Percentiles rank a stretch among this genome's conserved stretches.
Conservation (phyloP, 1,139 yeast genomes). For the Nadsonia starkeyi-henricii region DNA sequence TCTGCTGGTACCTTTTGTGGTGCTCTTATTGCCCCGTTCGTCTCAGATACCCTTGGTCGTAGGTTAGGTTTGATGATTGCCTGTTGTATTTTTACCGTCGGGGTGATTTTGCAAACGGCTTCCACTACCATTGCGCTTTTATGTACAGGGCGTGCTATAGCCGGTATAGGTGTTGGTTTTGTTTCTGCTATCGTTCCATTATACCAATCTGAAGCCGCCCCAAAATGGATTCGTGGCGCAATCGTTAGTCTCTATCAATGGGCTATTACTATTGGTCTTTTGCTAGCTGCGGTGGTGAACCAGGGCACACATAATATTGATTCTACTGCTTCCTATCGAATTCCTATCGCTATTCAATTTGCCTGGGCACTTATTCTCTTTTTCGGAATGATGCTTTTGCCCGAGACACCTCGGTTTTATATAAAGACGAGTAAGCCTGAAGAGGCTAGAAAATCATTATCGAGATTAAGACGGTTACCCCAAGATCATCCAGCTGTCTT, state of each 20-base stretch:
- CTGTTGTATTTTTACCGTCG: conserved; percentile 39
- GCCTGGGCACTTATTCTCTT: conserved; percentile 27
- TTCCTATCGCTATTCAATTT: conserved; percentile 37
- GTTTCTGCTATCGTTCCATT: conserved; percentile 47
- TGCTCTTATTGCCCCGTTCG: conserved; percentile 40
- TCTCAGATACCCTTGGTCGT: conserved; percentile 48
- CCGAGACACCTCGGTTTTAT: conserved; percentile 65
- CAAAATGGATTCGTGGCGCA: background rate
- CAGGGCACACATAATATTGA: conserved; percentile 37
- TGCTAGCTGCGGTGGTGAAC: conserved; percentile 48
- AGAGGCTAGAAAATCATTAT: conserved; percentile 45
- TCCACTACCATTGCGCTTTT: conserved; percentile 11
- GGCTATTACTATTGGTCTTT: conserved; percentile 49
- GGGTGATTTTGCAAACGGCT: conserved; percentile 31
- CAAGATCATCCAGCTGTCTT: conserved; percentile 42
- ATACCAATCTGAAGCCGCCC: conserved; percentile 31
- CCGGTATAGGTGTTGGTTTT: conserved; percentile 49
- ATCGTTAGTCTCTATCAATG: conserved; percentile 48
- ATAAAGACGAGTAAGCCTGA: conserved; percentile 38
- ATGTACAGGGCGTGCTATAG: conserved; percentile 25
- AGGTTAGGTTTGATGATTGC: conserved; percentile 39
- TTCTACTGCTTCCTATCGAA: conserved; percentile 42
- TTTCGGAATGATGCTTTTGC: conserved; percentile 47
- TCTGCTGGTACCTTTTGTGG: conserved; percentile 47
- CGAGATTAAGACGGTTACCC: conserved; percentile 45